phyloP scores from a whole-genome alignment of 179 eudicot genomes.

The Nepenthes alata region DNA sequence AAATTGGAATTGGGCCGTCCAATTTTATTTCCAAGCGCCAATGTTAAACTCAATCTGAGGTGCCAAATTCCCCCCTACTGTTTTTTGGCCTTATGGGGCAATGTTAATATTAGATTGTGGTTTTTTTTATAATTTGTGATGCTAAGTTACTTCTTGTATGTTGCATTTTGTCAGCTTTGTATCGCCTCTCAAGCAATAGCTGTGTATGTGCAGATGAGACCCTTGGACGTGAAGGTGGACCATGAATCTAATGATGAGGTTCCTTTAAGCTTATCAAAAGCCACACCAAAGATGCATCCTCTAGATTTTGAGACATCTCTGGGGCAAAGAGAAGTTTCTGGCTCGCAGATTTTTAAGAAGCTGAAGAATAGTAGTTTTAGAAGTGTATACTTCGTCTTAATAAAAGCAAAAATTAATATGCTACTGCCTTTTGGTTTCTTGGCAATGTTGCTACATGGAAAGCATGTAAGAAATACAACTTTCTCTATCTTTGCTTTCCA shows the following conservation, averaged over 20 bases:
- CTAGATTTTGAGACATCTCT: conserved; percentile 41
- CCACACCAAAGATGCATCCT: conserved; percentile 26
- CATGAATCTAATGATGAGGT: conserved; percentile 58
- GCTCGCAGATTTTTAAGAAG: conserved; percentile 35
- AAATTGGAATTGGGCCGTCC: too few relatives aligned
- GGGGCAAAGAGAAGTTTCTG: conserved; percentile 21
- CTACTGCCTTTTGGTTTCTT: conserved; percentile 88
- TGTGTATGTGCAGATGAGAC: conserved; percentile 35
- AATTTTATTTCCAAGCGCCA: too few relatives aligned
- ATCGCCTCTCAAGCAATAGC: too few relatives aligned
- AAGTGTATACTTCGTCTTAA: conserved; percentile 52
- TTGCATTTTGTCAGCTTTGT: too few relatives aligned
- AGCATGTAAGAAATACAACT: conserved; percentile 36
- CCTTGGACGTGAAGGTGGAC: conserved; percentile 44
- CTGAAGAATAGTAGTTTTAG: conserved; percentile 33
- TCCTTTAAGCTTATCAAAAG: conserved; percentile 39
- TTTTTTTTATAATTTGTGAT: too few relatives aligned
- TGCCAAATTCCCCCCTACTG: too few relatives aligned
- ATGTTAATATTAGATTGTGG: too few relatives aligned
- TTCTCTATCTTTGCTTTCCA: background rate
- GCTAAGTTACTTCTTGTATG: too few relatives aligned
- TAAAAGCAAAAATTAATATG: conserved; percentile 74
- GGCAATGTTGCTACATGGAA: conserved; percentile 60
- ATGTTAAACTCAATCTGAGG: too few relatives aligned
- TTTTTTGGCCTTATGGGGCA: too few relatives aligned